phyloP scores from a whole-genome alignment of 73 alveolate genomes.

The Tetrahymena elliotti region DNA sequence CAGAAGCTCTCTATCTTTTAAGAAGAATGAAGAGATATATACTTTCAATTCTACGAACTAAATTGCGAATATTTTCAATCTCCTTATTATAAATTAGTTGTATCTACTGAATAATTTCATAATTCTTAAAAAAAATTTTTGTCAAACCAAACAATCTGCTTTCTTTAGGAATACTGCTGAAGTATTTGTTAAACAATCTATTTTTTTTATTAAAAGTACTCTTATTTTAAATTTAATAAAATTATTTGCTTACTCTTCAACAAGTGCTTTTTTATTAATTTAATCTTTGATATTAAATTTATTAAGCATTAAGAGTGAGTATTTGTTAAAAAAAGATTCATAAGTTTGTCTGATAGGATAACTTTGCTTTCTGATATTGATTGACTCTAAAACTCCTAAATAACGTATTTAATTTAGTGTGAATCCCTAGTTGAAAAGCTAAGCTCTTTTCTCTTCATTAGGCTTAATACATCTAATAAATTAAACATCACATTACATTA shows the following conservation, averaged over 20 bases:
- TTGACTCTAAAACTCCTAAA: slow-evolving; percentile 94
- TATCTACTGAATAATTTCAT: neutral
- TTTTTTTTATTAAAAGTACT: neutral
- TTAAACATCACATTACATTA: slow-evolving; percentile 80
- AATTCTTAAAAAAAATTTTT: neutral
- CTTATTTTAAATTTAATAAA: no score
- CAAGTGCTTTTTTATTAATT: neutral
- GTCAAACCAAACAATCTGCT: neutral
- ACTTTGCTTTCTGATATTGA: slow-evolving; percentile 85
- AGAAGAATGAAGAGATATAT: neutral
- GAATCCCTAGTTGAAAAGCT: slow-evolving; percentile 51
- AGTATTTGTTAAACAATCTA: slow-evolving; percentile 1
- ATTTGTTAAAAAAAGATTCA: slow-evolving; percentile 78
- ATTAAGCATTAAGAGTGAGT: slow-evolving; percentile 50
- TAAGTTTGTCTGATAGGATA: slow-evolving; percentile 78
- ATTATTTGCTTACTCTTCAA: slow-evolving; percentile 17
- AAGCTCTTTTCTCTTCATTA: slow-evolving; percentile 69
- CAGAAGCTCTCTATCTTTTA: neutral
- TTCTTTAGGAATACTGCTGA: neutral
- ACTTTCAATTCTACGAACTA: neutral
- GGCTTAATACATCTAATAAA: slow-evolving; percentile 95
- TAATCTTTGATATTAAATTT: neutral
- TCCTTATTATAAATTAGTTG: neutral
- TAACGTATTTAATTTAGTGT: slow-evolving; percentile 85
- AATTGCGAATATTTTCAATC: neutral